Base-by-base conservation (phyloP, 805 yeast species). In the Wickerhamiella hasegawae region DNA sequence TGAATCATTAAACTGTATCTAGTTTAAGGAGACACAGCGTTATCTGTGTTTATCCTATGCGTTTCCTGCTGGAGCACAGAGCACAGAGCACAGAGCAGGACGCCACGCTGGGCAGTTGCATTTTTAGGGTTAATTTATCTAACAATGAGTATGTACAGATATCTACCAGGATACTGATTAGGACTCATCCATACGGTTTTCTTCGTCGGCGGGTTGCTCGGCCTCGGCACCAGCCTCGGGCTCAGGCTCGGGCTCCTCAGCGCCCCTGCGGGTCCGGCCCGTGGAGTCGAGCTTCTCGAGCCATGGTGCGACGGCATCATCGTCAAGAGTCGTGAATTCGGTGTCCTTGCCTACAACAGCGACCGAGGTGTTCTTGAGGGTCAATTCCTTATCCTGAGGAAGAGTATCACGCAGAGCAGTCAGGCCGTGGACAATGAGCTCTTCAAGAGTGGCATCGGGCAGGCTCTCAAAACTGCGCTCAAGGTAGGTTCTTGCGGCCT, bases 401-500 rank as follows among this genome's bases (percentile, higher is more conserved):
- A 90, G 65, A 0, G 97, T 87, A 52, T 90, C 97, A 58, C 95
- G 76, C 52, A 90, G 67, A 0, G 98, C 93, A 46, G 75, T 76
- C 47, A 90, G 74, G 3, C 93, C 97, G 48, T 75, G 84, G 29
- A 76, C 73, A 41, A 90, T 73, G 45, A 90, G 69, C 47, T 80
- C 75, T 48, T 83, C 92, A 28, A 73, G 60, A 26, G 68, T 62
- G 5, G 73, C 62, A 36, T 68, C 66, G 15, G 73, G 61, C 46
- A 82, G 80, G 21, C 65, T 63, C 25, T 80, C 83, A 52, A 76
- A 66, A 46, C 77, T 76, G 53, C 94, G 75, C 59, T 90, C 99
- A 53, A 90, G 63, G 48, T 83, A 90, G 2, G 99, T 90, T 62
- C 93, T 74, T 12, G 95, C 96, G 34, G 97, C 97, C 60, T 90